phyloP scores from a whole-genome alignment of 345 rosid species.

The Psidium guajava region DNA sequence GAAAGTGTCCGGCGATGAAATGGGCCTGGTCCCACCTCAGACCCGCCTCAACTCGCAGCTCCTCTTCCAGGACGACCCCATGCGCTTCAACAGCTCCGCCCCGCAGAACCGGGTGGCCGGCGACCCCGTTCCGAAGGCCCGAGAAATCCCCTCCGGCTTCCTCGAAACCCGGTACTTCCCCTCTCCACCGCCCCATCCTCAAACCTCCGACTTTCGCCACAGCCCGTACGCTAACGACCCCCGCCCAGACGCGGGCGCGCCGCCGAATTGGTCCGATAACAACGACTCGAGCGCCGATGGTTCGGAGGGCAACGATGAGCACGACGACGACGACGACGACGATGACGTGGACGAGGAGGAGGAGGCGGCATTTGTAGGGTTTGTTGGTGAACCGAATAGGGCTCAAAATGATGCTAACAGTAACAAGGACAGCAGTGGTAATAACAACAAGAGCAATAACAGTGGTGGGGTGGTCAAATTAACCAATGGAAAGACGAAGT shows the following conservation, averaged over 20 bases:
- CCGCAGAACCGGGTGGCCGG: constrained; percentile 8
- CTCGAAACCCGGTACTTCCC: constrained; percentile 40
- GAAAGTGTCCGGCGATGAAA: constrained; percentile 41
- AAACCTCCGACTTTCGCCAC: constrained; percentile 14
- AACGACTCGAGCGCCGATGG: constrained; percentile 19
- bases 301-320: constrained; percentile 40
- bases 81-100: constrained; percentile 18
- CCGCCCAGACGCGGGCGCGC: constrained; percentile 7
- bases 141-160: constrained; percentile 40
- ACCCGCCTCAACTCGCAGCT: constrained; percentile 37
- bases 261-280: constrained; percentile 15
- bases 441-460: not conserved
- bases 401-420: not conserved
- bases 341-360: constrained; percentile 10
- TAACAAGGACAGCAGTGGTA: not conserved
- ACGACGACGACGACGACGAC: constrained; percentile 23
- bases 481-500: not conserved
- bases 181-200: not conserved
- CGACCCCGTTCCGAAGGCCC: constrained; percentile 33
- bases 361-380: not conserved
- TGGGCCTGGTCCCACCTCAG: constrained; percentile 10
- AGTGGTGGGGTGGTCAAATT: not conserved
- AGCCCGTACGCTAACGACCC: constrained; percentile 1
- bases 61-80: constrained; percentile 42
- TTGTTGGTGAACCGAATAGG: not conserved